phyloP scores from a whole-genome alignment of 73 alveolate species.

The Tetrahymena malaccensis region DNA sequence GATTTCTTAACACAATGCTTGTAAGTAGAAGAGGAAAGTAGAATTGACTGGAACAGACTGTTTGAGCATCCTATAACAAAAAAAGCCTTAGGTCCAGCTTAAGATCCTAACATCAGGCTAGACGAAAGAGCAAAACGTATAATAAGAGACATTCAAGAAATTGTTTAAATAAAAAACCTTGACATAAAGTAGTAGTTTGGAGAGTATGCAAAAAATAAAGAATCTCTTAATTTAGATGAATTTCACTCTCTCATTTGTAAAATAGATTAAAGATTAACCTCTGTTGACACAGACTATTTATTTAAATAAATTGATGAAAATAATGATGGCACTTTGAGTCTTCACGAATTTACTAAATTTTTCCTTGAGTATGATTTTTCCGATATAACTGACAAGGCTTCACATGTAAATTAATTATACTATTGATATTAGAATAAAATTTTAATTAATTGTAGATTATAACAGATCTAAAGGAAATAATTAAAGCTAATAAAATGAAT shows the following conservation, averaged over 20 bases:
- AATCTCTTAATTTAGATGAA: conserved; percentile 4
- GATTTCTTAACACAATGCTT: conserved; percentile 14
- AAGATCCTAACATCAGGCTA: not conserved
- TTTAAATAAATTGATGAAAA: conserved; percentile 7
- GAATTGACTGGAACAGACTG: conserved; percentile 30
- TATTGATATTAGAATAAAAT: not conserved
- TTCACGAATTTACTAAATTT: conserved; percentile 17
- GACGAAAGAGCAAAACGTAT: conserved; percentile 1
- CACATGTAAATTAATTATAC: not conserved
- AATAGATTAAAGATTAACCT: conserved; percentile 6
- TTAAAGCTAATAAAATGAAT: conserved; percentile 33
- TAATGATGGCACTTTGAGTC: not conserved
- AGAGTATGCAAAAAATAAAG: conserved; percentile 11
- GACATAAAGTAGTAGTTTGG: conserved; percentile 8
- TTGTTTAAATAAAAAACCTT: conserved; percentile 1
- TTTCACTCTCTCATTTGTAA: not conserved
- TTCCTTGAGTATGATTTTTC: conserved; percentile 35
- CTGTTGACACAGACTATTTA: not conserved
- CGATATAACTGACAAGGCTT: conserved; percentile 32
- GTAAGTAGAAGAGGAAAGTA: conserved; percentile 3
- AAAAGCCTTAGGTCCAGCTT: not conserved
- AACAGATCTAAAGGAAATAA: conserved; percentile 22
- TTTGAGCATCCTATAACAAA: conserved; percentile 12
- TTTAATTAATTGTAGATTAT: not conserved
- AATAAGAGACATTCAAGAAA: conserved; percentile 5